Evolutionary conservation across 2,329 filamentous ascomycete genomes (phyloP).

Genomic region (Fusarium clavum): DNA sequence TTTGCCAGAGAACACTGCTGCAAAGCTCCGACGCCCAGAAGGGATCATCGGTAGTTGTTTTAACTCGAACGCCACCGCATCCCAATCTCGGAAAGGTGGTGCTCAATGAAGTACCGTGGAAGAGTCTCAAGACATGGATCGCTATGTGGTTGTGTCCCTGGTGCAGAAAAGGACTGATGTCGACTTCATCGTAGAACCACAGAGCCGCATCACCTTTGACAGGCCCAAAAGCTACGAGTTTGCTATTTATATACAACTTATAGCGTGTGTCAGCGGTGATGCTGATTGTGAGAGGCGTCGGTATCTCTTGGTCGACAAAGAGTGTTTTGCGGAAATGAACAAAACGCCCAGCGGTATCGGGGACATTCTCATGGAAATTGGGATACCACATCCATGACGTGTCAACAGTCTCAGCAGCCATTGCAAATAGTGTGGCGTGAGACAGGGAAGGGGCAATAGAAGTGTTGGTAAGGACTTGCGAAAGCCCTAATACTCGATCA

Average conservation of each 20-base stretch:
- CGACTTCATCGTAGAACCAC: constrained; percentile 1
- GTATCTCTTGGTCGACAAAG: fast-evolving
- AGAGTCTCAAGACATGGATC: neutral
- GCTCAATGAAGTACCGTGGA: neutral
- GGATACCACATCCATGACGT: constrained; percentile 12
- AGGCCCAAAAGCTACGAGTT: neutral
- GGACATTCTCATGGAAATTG: neutral
- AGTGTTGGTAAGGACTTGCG: neutral
- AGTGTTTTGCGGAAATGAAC: neutral
- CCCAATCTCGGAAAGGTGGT: neutral
- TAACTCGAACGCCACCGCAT: neutral
- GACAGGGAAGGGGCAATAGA: neutral
- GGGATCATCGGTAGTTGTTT: fast-evolving
- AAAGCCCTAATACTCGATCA: neutral
- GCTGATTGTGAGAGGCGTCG: neutral
- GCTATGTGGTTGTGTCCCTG: neutral
- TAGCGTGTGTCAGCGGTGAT: constrained; percentile 4
- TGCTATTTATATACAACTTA: neutral
- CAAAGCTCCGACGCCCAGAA: neutral
- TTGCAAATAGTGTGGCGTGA: neutral
- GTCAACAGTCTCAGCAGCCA: neutral
- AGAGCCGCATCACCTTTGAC: neutral
- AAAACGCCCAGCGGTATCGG: neutral
- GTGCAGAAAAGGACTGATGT: neutral
- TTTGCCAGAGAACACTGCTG: neutral